Evolutionary conservation across 805 yeast genomes (phyloP).

Genomic region (Candida quercuum): DNA sequence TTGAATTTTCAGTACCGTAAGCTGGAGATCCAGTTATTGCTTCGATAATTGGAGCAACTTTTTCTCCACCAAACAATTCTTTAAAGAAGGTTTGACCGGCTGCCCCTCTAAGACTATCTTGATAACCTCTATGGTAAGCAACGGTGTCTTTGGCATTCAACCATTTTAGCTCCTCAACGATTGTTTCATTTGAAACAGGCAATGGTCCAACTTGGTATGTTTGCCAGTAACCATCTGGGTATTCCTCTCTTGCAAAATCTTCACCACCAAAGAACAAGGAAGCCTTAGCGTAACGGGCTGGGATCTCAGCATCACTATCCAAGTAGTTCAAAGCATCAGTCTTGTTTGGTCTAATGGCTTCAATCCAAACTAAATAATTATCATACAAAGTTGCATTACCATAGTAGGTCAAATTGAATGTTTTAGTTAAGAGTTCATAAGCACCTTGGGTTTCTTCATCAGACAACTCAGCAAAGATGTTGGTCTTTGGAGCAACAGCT

Average conservation of each 20-base stretch:
- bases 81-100: conserved; percentile 6
- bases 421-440: conserved; percentile 9
- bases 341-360: conserved; percentile 22
- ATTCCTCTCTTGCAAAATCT: conserved; percentile 15
- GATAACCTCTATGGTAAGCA: conserved; percentile 15
- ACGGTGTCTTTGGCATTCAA: conserved; percentile 17
- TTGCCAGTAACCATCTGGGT: conserved; percentile 23
- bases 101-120: conserved; percentile 14
- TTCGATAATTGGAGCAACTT: conserved; percentile 10
- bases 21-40: conserved; percentile 12
- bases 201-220: conserved; percentile 21
- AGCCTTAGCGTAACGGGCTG: conserved; percentile 20
- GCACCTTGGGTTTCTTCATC: conserved; percentile 17
- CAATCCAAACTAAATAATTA: conserved; percentile 22
- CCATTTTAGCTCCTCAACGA: conserved; percentile 13
- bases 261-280: conserved; percentile 22
- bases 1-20: conserved; percentile 18
- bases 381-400: conserved; percentile 19
- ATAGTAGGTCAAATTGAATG: conserved; percentile 15
- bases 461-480: conserved; percentile 19
- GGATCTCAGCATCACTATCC: conserved; percentile 17
- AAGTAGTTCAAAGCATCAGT: conserved; percentile 21
- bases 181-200: conserved; percentile 8
- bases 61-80: conserved; percentile 7
- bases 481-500: conserved; percentile 12